These are phyloP conservation scores for Cicer judaicum DNA, from an alignment of 306 rosid species.

Conservation along the genomic window DNA sequence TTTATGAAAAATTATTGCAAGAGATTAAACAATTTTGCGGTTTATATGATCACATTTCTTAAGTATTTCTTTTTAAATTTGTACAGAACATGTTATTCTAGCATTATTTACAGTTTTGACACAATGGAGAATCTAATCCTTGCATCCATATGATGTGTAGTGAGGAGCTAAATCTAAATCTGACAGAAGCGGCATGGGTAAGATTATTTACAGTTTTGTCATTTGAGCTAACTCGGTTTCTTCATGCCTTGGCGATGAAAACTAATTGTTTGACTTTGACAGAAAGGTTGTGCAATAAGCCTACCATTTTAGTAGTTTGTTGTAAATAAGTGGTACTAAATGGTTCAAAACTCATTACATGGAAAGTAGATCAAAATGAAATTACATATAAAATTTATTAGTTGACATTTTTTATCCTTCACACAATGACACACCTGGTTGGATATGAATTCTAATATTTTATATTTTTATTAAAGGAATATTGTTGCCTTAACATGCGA, in stretches of 20 bases:
- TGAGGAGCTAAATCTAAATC: constrained; percentile 88
- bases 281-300: constrained; percentile 8
- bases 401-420: constrained; percentile 1
- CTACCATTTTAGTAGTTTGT: not conserved
- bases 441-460: constrained; percentile 13
- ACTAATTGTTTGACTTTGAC: constrained; percentile 4
- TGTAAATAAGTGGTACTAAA: not conserved
- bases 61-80: not conserved
- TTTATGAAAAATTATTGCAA: constrained; percentile 19
- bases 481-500: too few species aligned
- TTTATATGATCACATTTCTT: not conserved
- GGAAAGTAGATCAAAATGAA: constrained; percentile 6
- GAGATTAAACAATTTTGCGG: constrained; percentile 18
- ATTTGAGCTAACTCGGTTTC: constrained; percentile 25
- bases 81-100: constrained; percentile 22
- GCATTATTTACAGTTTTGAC: constrained; percentile 34
- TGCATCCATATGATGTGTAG: constrained; percentile 57
- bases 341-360: constrained; percentile 16
- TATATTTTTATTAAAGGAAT: constrained; percentile 9
- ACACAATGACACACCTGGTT: not conserved
- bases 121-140: constrained; percentile 43
- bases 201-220: constrained; percentile 35
- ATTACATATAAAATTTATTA: not conserved
- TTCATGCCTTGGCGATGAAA: constrained; percentile 7
- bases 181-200: constrained; percentile 98